Evolutionary conservation across 352 stramenopile genomes (phyloP).

Genomic region (Phytopythium aichiense): DNA sequence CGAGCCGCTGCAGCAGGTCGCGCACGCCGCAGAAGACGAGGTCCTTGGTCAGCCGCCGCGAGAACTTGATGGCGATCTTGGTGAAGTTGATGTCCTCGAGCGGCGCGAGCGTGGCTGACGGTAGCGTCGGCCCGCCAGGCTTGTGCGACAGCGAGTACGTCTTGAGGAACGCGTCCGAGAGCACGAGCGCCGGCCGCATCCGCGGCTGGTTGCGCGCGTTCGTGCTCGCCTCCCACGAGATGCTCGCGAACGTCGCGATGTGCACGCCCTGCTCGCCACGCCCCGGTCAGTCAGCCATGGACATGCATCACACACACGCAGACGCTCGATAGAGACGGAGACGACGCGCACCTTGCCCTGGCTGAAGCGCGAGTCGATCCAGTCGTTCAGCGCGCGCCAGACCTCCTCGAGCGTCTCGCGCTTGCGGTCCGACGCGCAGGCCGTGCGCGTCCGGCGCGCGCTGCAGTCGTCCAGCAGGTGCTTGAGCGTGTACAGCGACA

Average conservation of each 20-base stretch:
- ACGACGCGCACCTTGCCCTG: conserved; percentile 41
- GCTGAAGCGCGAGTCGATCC: conserved; percentile 68
- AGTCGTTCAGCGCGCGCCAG: conserved; percentile 71
- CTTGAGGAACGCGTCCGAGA: conserved; percentile 65
- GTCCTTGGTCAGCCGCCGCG: conserved; percentile 67
- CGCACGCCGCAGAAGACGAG: conserved; percentile 61
- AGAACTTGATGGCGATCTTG: conserved; percentile 84
- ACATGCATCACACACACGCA: neutral
- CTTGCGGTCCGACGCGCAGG: conserved; percentile 52
- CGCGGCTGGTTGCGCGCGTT: conserved; percentile 55
- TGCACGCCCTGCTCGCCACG: conserved; percentile 41
- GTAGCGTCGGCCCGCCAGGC: conserved; percentile 3
- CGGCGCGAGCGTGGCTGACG: conserved; percentile 27
- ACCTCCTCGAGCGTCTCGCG: conserved; percentile 68
- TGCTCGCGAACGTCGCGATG: conserved; percentile 71
- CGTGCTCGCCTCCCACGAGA: conserved; percentile 61
- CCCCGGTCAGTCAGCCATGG: no score
- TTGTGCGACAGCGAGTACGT: conserved; percentile 61
- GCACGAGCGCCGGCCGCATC: conserved; percentile 51
- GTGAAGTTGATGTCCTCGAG: conserved; percentile 80
- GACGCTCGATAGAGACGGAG: no score
- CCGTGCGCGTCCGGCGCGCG: conserved; percentile 46
- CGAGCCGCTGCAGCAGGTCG: conserved; percentile 73
- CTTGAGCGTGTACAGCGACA: conserved; percentile 77
- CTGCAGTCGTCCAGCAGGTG: conserved; percentile 74